Evolutionary conservation across 2,329 filamentous ascomycete species (phyloP).

Genomic region (Sporothrix phasma): DNA sequence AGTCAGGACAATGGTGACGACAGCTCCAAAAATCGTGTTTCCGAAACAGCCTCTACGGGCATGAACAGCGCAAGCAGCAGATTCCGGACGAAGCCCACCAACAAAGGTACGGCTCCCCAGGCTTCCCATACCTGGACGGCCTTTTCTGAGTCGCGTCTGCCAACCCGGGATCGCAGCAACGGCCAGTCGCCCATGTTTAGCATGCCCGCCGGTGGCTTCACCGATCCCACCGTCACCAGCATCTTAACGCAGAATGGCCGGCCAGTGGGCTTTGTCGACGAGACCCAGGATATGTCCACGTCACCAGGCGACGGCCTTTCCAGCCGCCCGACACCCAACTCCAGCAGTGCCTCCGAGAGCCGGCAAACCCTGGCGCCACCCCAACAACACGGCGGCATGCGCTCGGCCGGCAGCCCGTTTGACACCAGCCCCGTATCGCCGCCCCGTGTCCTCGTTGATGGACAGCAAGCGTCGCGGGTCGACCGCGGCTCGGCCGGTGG

Average conservation of each 20-base stretch:
- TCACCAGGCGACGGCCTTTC: constrained; percentile 43
- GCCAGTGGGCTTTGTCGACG: constrained; percentile 30
- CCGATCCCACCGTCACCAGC: constrained; percentile 6
- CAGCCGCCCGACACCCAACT: constrained; percentile 50
- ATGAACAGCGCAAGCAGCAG: background rate
- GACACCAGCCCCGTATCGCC: constrained; percentile 41
- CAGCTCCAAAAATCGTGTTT: background rate
- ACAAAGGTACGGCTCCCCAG: background rate
- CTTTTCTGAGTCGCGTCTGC: constrained; percentile 31
- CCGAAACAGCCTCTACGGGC: constrained; percentile 12
- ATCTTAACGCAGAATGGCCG: constrained; percentile 4
- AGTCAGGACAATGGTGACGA: constrained; percentile 9
- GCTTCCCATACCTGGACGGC: constrained; percentile 27
- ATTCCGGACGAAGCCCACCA: background rate
- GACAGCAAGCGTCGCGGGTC: constrained; percentile 21
- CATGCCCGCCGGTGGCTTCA: constrained; percentile 15
- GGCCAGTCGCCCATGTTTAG: constrained; percentile 18
- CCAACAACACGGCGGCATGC: constrained; percentile 18
- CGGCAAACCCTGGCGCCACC: constrained; percentile 23
- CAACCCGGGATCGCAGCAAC: constrained; percentile 22
- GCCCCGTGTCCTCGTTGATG: constrained; percentile 7
- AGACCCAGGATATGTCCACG: constrained; percentile 37
- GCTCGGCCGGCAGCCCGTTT: constrained; percentile 34
- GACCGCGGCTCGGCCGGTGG: constrained; percentile 28
- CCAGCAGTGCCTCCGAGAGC: constrained; percentile 40